Base-by-base conservation (phyloP, 768 basidiomycete genomes). In the Tricholoma hemisulphureum region DNA sequence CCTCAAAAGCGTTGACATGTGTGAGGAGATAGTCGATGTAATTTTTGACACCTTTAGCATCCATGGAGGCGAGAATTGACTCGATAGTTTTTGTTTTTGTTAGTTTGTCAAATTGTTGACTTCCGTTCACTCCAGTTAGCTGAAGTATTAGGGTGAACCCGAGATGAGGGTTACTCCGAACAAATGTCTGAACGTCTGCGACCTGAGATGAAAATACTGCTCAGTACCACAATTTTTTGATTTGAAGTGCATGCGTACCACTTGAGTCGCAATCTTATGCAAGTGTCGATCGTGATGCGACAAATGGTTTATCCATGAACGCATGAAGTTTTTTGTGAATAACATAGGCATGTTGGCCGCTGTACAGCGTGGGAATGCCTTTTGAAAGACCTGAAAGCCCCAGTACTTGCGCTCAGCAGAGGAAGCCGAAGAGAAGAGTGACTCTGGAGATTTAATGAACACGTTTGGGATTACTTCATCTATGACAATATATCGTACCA, bases 281-380 rank as follows among this genome's bases (percentile, higher is more conserved):
- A 98, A 74, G 68, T 94, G 89, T 51, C 94, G 83, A 71, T 98
- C 95, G 45, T 80, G 81, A 54, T 91, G 87, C 0, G 93, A 90
- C 20, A 99, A 80, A 71, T 98, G 95, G 68, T 96, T 96, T 58
- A 96, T 95, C 93, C 95, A 96, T 34, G 89, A 88, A 34, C 94
- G 87, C 90, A 98, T 95, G 66, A 97, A 91, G 70, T 97, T 95
- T 65, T 88, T 89, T 18, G 92, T 95, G 70, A 99, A 95, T 31
- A 98, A 77, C 81, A 93, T 87, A 0, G 92, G 89, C 64, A 96
- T 78, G 53, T 84, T 87, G 45, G 82, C 73, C 16, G 83, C 71
- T 14, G 81, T 76, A 28, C 92, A 80, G 34, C 86, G 85, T 14
- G 83, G 80, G 39, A 97, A 75, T 7, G 93, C 86, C 61, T 84